Base-by-base conservation (phyloP, 139 green algal species). In the Haematococcus lacustris region DNA sequence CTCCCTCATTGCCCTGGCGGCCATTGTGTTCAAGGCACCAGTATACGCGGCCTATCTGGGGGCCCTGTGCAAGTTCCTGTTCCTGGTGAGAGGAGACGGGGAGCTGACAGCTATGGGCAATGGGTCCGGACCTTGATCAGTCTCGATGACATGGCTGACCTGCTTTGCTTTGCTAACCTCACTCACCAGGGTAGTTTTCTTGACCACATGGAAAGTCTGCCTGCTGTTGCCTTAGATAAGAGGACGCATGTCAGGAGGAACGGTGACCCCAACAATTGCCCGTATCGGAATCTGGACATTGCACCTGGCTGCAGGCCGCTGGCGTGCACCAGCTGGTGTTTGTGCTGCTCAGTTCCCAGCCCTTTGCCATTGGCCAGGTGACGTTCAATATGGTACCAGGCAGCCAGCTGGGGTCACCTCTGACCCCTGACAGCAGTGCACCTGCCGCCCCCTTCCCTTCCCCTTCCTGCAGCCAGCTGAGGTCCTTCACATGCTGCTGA, bases 261-360 rank as follows among this genome's bases (percentile, higher is more conserved):
- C 43, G 17, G 9, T 28, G 43, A 9, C 43, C 43, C 43, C 17
- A 9, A 28, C 9, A 17, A 9, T 53, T 53, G 43, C 43, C 17
- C 43, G 43, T 17, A 9, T 53, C 9, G 9, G 17, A 53, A 28
- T 9, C 9, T 17, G 9, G 17, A 53, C 43, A 28, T 9, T 28
- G 9, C 43, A 53, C 43, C 17, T 53, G 43, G 43, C 17, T 53
- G 43, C 17, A 17, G 9, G 76, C 75, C 34, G 76, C 68, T 6
- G 89, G 75, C 30, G 32, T 96, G 1, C 90, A 96, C 78, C 89
- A 94, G 73, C 59, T 85, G 0, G 73, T 87, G 0, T 92, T 96
- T 38, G 81, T 72, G 6, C 1, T 73, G 0, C 66, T 80, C 34
- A 85, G 69, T 80, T 81, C 38, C n/a, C 76, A 94, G 66, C 84